A percentile compares a stretch with the other conserved stretches of the same genome.
Conservation (phyloP, 371 early-diverging fungal genomes). For the Rhizopus delemar region DNA sequence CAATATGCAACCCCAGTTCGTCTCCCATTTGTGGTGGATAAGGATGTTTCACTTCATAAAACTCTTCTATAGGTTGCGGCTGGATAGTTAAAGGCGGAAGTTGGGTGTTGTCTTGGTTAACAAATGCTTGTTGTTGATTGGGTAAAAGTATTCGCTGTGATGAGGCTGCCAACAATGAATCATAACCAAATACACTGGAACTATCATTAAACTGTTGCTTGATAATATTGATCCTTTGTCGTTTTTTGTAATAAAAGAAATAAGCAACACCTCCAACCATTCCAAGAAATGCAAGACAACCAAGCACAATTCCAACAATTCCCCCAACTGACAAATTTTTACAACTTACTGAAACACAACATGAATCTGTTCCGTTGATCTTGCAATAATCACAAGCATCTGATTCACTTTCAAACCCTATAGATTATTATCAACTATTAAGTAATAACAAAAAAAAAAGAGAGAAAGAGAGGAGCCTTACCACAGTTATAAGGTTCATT, state of each 20-base stretch:
- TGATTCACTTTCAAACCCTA: conserved; percentile 27
- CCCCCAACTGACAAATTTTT: conserved; percentile 23
- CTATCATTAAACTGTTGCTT: neutral
- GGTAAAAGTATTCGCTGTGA: conserved; percentile 18
- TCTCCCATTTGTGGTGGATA: conserved; percentile 67
- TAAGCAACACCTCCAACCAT: conserved; percentile 13
- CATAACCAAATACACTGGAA: conserved; percentile 22
- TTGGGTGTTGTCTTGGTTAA: neutral
- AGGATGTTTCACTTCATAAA: conserved; percentile 55
- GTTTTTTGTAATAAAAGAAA: conserved; percentile 14
- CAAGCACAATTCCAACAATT: conserved; percentile 32
- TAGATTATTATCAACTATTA: neutral
- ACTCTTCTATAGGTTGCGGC: conserved; percentile 31
- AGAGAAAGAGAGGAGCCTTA: conserved; percentile 4
- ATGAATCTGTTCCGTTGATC: conserved; percentile 27
- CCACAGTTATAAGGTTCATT: conserved; percentile 51
- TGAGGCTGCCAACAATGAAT: conserved; percentile 12
- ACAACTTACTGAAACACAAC: conserved; percentile 33
- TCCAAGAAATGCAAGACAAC: conserved; percentile 19
- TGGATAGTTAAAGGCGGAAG: conserved; percentile 7
- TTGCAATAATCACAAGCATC: conserved; percentile 41
- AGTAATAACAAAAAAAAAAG: neutral
- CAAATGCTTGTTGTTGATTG: neutral
- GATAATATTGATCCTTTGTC: neutral
- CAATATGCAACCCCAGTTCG: conserved; percentile 65